Base-by-base conservation (phyloP, 768 basidiomycete genomes). In the Auriscalpium microsporum region DNA sequence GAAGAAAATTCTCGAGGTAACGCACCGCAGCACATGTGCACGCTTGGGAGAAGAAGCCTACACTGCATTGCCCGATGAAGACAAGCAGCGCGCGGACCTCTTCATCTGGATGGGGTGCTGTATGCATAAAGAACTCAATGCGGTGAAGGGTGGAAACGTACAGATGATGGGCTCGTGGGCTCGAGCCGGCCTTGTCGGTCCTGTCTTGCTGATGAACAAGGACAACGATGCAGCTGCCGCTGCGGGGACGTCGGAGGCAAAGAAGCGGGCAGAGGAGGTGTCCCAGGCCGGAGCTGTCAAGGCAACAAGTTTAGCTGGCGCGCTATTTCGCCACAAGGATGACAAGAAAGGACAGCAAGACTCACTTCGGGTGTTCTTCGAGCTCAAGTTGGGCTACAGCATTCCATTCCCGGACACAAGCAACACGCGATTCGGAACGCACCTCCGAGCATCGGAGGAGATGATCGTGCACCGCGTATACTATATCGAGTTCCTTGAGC, bases 51-150 rank as follows among this genome's bases (percentile, higher is more conserved):
- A 40, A 10, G 17, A 14, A 19, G 10, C 16, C 3, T 57, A 48
- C 21, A 36, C 44, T 17, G 14, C 13, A 17, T 13, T 58, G 36
- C 28, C 57, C 17, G 38, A 19, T 8, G 52, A 53, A 23, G 42
- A 44, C n/a, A 44, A 37, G 3, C 13, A 23, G 11, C 33, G 19
- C 8, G 23, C 48, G 2, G 48, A 56, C n/a, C 48, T 56, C 19
- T 56, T 61, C 42, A 3, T 61, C 19, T 52, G 48, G 19, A 28
- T 38, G 0, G 56, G 56, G 8, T 61, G 59, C 37, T 19, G 34
- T 8, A 61, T 61, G 56, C 60, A 61, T 23, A 61, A 61, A 48
- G 60, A 61, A 7, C 52, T 58, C n/a, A 61, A 61, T 48, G 10
- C 51, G 10, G 44, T 61, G 36, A 61, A 61, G 50, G 50, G 60